A percentile compares a stretch with the other conserved stretches of the same genome.
Conservation (phyloP, 2,329 filamentous ascomycete species). For the Colletotrichum nymphaeae region DNA sequence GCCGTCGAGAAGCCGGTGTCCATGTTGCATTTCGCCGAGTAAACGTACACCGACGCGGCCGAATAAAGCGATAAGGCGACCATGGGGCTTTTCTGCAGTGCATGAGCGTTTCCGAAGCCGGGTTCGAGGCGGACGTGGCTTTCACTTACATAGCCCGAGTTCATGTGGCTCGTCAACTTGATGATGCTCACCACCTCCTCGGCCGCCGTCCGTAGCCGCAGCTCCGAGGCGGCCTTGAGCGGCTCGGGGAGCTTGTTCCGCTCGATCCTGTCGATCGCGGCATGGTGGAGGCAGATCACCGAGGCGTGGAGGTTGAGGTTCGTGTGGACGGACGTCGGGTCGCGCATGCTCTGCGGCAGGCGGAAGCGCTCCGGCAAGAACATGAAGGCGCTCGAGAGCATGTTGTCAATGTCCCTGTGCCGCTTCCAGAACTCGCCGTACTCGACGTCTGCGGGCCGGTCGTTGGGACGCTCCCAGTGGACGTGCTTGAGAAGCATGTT, state of each 20-base stretch:
- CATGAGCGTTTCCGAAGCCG: constrained; percentile 24
- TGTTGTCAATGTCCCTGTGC: constrained; percentile 85
- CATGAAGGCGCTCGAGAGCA: constrained; percentile 81
- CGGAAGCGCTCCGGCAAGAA: constrained; percentile 81
- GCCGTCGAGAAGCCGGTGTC: constrained; percentile 66
- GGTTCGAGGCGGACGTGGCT: not conserved
- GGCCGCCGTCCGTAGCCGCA: constrained; percentile 81
- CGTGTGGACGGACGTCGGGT: constrained; percentile 81
- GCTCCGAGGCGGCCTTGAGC: constrained; percentile 77
- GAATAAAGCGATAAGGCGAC: constrained; percentile 88
- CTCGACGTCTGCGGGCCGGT: constrained; percentile 78
- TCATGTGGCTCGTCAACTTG: constrained; percentile 79
- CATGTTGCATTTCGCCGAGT: constrained; percentile 77
- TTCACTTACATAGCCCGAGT: constrained; percentile 71
- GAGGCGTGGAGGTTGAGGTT: constrained; percentile 92
- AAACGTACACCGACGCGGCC: constrained; percentile 84
- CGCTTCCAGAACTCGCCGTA: constrained; percentile 87
- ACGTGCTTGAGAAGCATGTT: constrained; percentile 85
- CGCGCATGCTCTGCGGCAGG: constrained; percentile 74
- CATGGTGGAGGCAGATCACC: constrained; percentile 89
- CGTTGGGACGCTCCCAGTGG: constrained; percentile 76
- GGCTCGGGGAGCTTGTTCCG: constrained; percentile 73
- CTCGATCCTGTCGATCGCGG: constrained; percentile 85
- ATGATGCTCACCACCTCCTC: constrained; percentile 88
- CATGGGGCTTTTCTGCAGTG: constrained; percentile 76